Evolutionary conservation across 2,329 filamentous ascomycete species (phyloP).

Genomic region (Pleoardoris graminearum): DNA sequence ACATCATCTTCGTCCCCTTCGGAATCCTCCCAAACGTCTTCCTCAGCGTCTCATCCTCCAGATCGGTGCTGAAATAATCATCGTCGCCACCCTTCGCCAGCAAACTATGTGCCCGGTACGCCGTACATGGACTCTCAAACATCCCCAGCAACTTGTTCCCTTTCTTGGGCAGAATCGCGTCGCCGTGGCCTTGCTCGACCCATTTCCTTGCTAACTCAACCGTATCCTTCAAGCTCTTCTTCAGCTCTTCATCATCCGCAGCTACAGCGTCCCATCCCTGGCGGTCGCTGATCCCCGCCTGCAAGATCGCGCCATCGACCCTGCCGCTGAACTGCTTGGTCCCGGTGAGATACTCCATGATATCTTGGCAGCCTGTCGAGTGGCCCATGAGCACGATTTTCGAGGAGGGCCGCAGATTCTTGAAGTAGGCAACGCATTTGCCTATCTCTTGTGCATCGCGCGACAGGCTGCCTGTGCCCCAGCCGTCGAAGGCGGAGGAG

Average conservation of each 20-base stretch:
- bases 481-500: conserved; percentile 58
- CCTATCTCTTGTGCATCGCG: conserved; percentile 60
- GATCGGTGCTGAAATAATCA: conserved; percentile 84
- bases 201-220: conserved; percentile 57
- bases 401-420: conserved; percentile 43
- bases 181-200: conserved; percentile 58
- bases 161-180: conserved; percentile 58
- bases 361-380: conserved; percentile 69
- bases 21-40: conserved; percentile 68
- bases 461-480: conserved; percentile 57
- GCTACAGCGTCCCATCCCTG: conserved; percentile 56
- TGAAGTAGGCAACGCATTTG: conserved; percentile 57
- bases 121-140: conserved; percentile 54
- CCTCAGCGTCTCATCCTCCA: conserved; percentile 61
- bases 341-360: conserved; percentile 63
- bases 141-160: conserved; percentile 29
- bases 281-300: conserved; percentile 78
- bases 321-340: conserved; percentile 49
- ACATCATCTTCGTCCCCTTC: conserved; percentile 57
- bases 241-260: conserved; percentile 31
- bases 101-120: conserved; percentile 62
- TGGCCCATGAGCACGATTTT: conserved; percentile 71
- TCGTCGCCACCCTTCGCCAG: conserved; percentile 69
- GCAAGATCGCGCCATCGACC: conserved; percentile 77
- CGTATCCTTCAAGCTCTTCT: conserved; percentile 12